Percentiles rank a stretch among this genome's conserved stretches.
Evolutionary conservation across 2,329 filamentous ascomycete genomes (phyloP).

Genomic region (Fusarium sp.): DNA sequence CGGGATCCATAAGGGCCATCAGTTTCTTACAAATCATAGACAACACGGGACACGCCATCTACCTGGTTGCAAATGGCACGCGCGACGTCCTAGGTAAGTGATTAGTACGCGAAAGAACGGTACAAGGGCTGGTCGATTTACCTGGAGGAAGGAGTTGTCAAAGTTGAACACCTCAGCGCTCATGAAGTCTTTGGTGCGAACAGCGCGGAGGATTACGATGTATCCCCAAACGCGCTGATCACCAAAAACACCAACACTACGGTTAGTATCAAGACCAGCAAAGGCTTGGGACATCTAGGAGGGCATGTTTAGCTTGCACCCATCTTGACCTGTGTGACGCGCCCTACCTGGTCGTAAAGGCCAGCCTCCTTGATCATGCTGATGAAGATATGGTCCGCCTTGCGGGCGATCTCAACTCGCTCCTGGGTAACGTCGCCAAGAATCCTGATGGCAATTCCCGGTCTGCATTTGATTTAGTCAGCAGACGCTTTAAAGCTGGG

Average conservation of each 20-base stretch:
- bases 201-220: slow-evolving; percentile 38
- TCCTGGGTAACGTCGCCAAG: slow-evolving; percentile 88
- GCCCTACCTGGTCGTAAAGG: slow-evolving; percentile 69
- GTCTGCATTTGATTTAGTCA: neutral
- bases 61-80: slow-evolving; percentile 68
- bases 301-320: neutral
- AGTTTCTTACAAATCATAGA: slow-evolving; percentile 69
- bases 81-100: slow-evolving; percentile 76
- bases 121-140: slow-evolving; percentile 1
- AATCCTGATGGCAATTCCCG: slow-evolving; percentile 20
- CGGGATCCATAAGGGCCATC: neutral
- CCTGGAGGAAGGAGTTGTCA: slow-evolving; percentile 18
- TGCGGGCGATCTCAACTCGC: slow-evolving; percentile 82
- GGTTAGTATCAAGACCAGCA: slow-evolving; percentile 23
- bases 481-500: neutral
- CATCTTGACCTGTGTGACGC: too few relatives aligned
- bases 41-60: slow-evolving; percentile 78
- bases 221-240: slow-evolving; percentile 39
- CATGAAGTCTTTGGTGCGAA: slow-evolving; percentile 72
- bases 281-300: slow-evolving; percentile 2
- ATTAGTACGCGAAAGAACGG: slow-evolving; percentile 66
- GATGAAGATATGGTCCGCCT: slow-evolving; percentile 86
- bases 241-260: slow-evolving; percentile 48
- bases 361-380: slow-evolving; percentile 81
- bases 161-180: slow-evolving; percentile 76